A percentile compares a stretch with the other conserved stretches of the same genome.
Conservation (phyloP, 2,329 filamentous ascomycete species). For the Thelonectria olida region DNA sequence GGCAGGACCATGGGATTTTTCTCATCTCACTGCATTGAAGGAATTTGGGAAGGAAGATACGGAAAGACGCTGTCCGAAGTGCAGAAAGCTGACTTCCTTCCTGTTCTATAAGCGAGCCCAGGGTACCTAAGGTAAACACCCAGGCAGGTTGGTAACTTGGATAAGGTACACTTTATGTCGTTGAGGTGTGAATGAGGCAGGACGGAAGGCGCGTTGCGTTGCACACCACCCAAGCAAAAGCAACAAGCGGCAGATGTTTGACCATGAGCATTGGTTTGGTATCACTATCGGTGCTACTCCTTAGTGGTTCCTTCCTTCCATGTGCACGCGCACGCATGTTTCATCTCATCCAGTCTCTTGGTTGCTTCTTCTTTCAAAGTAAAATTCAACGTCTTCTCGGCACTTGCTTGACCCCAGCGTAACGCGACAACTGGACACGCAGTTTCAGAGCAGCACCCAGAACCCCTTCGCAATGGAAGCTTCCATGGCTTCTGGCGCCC, state of each 20-base stretch:
- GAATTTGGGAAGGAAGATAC: neutral
- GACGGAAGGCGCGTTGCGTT: neutral
- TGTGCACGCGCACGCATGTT: neutral
- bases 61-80: no score
- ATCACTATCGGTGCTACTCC: neutral
- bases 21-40: no score
- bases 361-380: neutral
- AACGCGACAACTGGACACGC: no score
- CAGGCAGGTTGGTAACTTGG: no score
- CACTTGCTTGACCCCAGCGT: neutral
- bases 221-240: conserved; percentile 3
- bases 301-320: neutral
- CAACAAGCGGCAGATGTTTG: conserved; percentile 9
- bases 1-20: neutral
- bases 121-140: no score
- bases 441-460: neutral
- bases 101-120: neutral
- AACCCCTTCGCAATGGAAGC: conserved; percentile 13
- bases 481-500: conserved; percentile 24
- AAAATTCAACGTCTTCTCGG: neutral
- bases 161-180: no score
- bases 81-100: neutral
- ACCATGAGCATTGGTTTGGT: conserved; percentile 11
- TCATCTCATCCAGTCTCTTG: no score
- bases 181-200: neutral